These are phyloP conservation scores for Dalbergia cochinchinensis DNA, from an alignment of 306 rosid genomes.

Conservation along the genomic window DNA sequence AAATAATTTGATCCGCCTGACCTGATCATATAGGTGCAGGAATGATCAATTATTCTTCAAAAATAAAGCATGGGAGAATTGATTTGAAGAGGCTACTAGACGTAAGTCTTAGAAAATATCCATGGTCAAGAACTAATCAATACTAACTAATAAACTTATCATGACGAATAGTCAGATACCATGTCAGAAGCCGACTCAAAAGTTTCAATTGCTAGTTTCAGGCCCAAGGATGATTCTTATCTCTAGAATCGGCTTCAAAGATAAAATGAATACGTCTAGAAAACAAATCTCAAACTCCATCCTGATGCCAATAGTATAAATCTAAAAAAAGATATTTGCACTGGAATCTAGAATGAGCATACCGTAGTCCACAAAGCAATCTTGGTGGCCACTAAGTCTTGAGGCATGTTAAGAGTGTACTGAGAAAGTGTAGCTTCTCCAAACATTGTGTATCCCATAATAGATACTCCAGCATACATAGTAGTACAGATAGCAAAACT, in stretches of 20 bases:
- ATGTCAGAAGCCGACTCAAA: background rate
- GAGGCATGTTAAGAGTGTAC: conserved; percentile 93
- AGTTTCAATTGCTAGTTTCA: background rate
- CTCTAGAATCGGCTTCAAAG: background rate
- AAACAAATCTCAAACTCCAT: background rate
- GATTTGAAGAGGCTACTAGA: no score
- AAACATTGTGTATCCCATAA: conserved; percentile 86
- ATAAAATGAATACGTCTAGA: background rate
- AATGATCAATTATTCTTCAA: background rate
- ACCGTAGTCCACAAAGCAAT: conserved; percentile 98
- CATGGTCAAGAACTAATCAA: background rate
- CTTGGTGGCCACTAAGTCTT: conserved; percentile 72
- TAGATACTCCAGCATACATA: conserved; percentile 76
- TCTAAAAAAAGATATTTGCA: background rate
- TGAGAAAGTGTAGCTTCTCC: conserved; percentile 77
- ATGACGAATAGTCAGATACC: no score
- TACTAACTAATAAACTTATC: no score
- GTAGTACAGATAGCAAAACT: conserved; percentile 79
- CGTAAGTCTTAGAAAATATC: no score
- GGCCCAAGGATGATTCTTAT: background rate
- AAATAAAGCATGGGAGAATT: no score
- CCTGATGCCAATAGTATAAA: no score
- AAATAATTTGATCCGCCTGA: background rate
- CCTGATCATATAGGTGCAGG: background rate
- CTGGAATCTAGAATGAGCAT: conserved; percentile 45